Conservation (phyloP, 192 early-diverging fungal species). For the Backusella luteola region DNA sequence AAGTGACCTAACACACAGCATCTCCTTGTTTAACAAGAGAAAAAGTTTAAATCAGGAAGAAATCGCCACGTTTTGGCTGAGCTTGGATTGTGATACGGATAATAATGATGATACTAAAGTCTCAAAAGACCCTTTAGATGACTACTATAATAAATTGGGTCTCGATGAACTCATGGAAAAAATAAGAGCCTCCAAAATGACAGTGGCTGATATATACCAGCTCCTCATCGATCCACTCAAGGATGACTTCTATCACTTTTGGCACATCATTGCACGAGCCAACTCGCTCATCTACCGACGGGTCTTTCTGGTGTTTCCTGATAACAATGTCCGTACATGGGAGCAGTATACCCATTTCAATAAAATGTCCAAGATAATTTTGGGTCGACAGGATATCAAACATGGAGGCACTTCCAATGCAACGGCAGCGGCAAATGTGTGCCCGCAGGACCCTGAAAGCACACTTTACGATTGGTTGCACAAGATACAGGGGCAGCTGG, state of each 20-base stretch:
- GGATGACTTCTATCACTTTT: conserved; percentile 55
- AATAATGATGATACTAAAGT: conserved; percentile 22
- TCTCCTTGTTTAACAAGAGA: conserved; percentile 10
- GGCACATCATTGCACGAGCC: conserved; percentile 55
- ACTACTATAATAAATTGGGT: neutral
- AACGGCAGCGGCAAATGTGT: conserved; percentile 5
- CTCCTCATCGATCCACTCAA: conserved; percentile 64
- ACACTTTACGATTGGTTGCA: conserved; percentile 2
- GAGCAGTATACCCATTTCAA: conserved; percentile 43
- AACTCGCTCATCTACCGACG: conserved; percentile 68
- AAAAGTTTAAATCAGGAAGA: conserved; percentile 13
- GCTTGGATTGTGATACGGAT: conserved; percentile 17
- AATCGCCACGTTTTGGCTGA: conserved; percentile 1
- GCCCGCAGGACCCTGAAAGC: neutral
- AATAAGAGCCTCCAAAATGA: neutral
- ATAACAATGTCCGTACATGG: conserved; percentile 74
- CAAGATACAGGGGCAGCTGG: conserved; percentile 37
- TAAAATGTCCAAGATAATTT: conserved; percentile 13
- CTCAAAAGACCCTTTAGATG: neutral
- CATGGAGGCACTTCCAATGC: neutral
- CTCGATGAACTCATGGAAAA: neutral
- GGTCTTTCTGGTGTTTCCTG: conserved; percentile 77
- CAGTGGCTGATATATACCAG: neutral
- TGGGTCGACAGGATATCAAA: conserved; percentile 14
- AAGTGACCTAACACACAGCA: neutral